Percentiles rank a stretch among this genome's conserved stretches.
Evolutionary conservation across 2,329 filamentous ascomycete species (phyloP).

Genomic region (Trichoderma sp.): DNA sequence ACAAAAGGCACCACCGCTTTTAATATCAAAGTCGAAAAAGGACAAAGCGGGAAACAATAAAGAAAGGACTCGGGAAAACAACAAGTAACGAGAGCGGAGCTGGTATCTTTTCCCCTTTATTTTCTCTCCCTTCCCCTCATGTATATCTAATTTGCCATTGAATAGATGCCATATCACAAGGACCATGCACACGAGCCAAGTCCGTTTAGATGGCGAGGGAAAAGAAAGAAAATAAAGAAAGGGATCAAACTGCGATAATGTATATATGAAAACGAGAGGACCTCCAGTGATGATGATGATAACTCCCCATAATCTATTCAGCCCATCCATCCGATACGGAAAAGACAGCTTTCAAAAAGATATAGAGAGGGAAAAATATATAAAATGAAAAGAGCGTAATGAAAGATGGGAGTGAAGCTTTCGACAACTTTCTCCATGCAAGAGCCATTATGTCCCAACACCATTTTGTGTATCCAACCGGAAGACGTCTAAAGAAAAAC

Average conservation of each 20-base stretch:
- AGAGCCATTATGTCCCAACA: constrained; percentile 14
- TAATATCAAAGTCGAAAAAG: not conserved
- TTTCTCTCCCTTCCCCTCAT: not conserved
- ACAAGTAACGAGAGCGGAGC: not conserved
- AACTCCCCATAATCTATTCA: not conserved
- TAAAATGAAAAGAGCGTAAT: constrained; percentile 17
- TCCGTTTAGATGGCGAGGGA: not conserved
- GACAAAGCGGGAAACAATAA: not conserved
- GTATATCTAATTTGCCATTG: not conserved
- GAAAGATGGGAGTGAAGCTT: constrained; percentile 6
- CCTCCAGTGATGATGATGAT: constrained; percentile 12
- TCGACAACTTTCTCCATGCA: constrained; percentile 10
- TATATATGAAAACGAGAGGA: constrained; percentile 11
- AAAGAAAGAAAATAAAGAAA: not conserved
- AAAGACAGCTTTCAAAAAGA: not conserved
- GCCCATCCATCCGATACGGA: not conserved
- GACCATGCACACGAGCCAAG: not conserved
- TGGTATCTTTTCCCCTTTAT: not conserved
- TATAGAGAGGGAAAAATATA: not conserved
- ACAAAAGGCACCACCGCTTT: not conserved
- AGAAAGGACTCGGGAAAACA: not conserved
- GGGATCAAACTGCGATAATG: not conserved
- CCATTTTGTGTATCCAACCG: constrained; percentile 19
- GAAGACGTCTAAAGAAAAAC: constrained; percentile 15
- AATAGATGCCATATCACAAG: not conserved